These are phyloP conservation scores for Beauveria asiatica DNA, from an alignment of 2,329 filamentous ascomycete genomes.

Conservation along the genomic window DNA sequence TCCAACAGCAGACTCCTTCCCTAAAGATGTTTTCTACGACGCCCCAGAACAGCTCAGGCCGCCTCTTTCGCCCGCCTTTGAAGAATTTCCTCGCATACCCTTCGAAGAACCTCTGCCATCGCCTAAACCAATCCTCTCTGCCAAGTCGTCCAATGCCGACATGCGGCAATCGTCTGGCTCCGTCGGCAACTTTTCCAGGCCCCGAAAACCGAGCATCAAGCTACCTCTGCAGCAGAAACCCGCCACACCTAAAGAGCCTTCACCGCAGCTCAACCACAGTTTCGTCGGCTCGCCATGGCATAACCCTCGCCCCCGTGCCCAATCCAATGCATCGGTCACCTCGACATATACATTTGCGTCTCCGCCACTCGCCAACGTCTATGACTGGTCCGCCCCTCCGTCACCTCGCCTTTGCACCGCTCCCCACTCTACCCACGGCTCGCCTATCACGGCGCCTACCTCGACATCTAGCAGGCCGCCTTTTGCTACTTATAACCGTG, in stretches of 20 bases:
- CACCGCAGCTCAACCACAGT: conserved; percentile 4
- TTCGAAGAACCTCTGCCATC: conserved; percentile 13
- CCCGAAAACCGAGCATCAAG: conserved; percentile 44
- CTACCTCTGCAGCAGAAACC: conserved; percentile 21
- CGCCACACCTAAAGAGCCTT: not conserved
- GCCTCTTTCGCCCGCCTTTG: not conserved
- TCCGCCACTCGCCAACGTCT: conserved; percentile 20
- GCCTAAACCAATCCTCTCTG: conserved; percentile 22
- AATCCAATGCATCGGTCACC: conserved; percentile 39
- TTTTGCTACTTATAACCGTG: conserved; percentile 18
- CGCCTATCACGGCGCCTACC: conserved; percentile 23
- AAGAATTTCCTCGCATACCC: conserved; percentile 7
- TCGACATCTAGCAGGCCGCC: conserved; percentile 22
- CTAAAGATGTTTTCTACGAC: conserved; percentile 5
- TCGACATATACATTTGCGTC: conserved; percentile 40
- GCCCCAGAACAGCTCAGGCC: not conserved
- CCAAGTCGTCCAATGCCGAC: conserved; percentile 26
- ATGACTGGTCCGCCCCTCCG: not conserved
- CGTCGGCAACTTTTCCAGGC: conserved; percentile 52
- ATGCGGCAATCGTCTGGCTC: conserved; percentile 29
- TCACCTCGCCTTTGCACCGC: conserved; percentile 9
- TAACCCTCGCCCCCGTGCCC: conserved; percentile 29
- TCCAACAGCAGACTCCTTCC: conserved; percentile 3
- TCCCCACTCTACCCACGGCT: conserved; percentile 17
- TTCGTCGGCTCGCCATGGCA: conserved; percentile 30